phyloP scores from a whole-genome alignment of 2,329 filamentous ascomycete genomes.

The Fusarium irregulare region DNA sequence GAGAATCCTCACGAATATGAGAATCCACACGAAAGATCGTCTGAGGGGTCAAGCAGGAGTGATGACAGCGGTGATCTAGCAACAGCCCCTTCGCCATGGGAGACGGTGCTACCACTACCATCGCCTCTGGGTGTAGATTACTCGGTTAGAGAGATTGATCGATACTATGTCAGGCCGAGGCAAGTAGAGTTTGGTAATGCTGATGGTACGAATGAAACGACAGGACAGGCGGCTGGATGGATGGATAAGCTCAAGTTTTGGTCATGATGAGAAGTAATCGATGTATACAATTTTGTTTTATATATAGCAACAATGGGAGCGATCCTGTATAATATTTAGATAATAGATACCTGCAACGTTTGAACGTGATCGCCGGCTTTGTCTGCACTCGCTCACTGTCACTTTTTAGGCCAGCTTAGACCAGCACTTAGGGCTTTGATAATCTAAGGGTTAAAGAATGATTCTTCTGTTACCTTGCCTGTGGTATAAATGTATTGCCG shows the following conservation, averaged over 20 bases:
- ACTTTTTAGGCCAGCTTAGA: too few species aligned
- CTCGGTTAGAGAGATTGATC: slow-evolving; percentile 52
- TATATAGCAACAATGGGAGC: background rate
- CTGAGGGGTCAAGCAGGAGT: slow-evolving; percentile 1
- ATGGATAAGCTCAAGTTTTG: slow-evolving; percentile 26
- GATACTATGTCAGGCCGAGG: slow-evolving; percentile 47
- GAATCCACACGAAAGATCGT: background rate
- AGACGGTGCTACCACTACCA: slow-evolving; percentile 21
- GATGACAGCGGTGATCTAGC: background rate
- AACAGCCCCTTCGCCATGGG: slow-evolving; percentile 6
- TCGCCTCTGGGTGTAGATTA: slow-evolving; percentile 48
- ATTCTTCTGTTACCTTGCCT: too few species aligned
- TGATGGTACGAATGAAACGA: background rate
- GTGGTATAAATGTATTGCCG: too few species aligned
- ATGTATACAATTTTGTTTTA: too few species aligned
- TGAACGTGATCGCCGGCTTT: background rate
- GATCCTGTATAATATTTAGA: background rate
- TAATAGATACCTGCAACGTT: background rate
- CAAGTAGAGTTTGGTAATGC: slow-evolving; percentile 25
- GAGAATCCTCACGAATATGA: slow-evolving; percentile 1
- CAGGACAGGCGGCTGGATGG: background rate
- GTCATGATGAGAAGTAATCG: background rate
- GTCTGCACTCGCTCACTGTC: background rate
- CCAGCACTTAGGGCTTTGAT: too few species aligned
- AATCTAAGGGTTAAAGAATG: too few species aligned